phyloP scores from a whole-genome alignment of 331 rosid genomes.

The Ulmus americana region DNA sequence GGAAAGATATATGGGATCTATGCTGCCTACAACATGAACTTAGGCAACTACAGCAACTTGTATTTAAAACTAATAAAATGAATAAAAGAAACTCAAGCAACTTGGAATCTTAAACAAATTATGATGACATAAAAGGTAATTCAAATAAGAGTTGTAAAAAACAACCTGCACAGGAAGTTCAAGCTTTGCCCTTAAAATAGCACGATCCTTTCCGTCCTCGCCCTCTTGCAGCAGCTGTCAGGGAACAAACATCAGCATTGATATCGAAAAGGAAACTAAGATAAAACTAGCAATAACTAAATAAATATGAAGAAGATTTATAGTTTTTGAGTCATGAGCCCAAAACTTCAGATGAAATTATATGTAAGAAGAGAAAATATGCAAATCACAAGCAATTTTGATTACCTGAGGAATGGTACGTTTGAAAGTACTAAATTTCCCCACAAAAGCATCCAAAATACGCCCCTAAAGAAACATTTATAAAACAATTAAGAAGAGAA shows the following conservation, averaged over 20 bases:
- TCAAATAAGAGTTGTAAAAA: constrained; percentile 23
- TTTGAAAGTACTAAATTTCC: constrained; percentile 92
- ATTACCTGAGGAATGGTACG: constrained; percentile 91
- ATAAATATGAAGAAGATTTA: no score
- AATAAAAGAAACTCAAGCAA: constrained; percentile 2
- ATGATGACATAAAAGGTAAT: not conserved
- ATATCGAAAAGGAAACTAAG: constrained; percentile 6
- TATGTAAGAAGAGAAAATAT: not conserved
- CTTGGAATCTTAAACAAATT: constrained; percentile 18
- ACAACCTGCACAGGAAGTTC: constrained; percentile 94
- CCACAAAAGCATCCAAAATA: constrained; percentile 94
- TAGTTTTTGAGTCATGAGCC: no score
- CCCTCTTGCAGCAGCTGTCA: constrained; percentile 82
- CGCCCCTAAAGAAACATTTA: constrained; percentile 60
- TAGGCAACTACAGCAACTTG: not conserved
- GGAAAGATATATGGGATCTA: not conserved
- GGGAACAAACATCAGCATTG: constrained; percentile 14
- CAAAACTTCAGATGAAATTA: no score
- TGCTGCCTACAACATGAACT: not conserved
- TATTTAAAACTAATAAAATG: not conserved
- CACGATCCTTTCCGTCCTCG: constrained; percentile 82
- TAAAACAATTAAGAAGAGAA: constrained; percentile 17
- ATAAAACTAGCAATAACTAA: not conserved
- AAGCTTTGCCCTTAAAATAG: constrained; percentile 84
- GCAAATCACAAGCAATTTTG: constrained; percentile 2